These are phyloP conservation scores for Taphrina deformans DNA, from an alignment of 1,139 yeast species.

Conservation along the genomic window DNA sequence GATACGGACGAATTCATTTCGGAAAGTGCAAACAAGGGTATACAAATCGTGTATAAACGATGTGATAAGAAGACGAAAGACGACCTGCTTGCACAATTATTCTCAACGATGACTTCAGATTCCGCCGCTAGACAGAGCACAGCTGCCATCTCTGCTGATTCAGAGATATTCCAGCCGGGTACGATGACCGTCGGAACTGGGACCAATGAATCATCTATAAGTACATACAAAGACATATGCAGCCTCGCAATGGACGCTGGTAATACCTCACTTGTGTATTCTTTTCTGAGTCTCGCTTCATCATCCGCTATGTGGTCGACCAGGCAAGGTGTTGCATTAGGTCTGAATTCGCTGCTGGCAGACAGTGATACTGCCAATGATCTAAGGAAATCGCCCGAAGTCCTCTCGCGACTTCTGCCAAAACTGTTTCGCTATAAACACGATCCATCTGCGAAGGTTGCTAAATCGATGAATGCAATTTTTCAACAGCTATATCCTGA, in stretches of 20 bases:
- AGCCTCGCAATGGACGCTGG: constrained; percentile 88
- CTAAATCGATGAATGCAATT: constrained; percentile 81
- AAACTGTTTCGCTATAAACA: constrained; percentile 78
- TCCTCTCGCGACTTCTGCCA: constrained; percentile 69
- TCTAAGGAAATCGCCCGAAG: constrained; percentile 55
- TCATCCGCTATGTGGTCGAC: constrained; percentile 90
- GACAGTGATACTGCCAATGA: constrained; percentile 70
- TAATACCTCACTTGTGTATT: constrained; percentile 61
- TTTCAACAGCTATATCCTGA: constrained; percentile 76
- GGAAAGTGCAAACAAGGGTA: constrained; percentile 88
- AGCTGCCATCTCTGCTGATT: constrained; percentile 60
- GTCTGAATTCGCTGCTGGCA: constrained; percentile 79
- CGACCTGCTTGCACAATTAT: constrained; percentile 68
- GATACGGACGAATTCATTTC: constrained; percentile 60
- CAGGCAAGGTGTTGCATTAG: constrained; percentile 90
- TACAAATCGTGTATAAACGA: constrained; percentile 74
- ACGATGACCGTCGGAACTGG: constrained; percentile 62
- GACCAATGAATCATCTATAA: constrained; percentile 3
- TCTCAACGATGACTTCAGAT: constrained; percentile 64
- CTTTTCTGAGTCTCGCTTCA: constrained; percentile 89
- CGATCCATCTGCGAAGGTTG: constrained; percentile 77
- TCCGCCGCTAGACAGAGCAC: constrained; percentile 43
- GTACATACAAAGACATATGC: constrained; percentile 34
- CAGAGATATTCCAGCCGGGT: constrained; percentile 83
- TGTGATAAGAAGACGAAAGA: constrained; percentile 72